These are phyloP conservation scores for Loxodes magnus DNA, from an alignment of 73 alveolate genomes.

Conservation along the genomic window DNA sequence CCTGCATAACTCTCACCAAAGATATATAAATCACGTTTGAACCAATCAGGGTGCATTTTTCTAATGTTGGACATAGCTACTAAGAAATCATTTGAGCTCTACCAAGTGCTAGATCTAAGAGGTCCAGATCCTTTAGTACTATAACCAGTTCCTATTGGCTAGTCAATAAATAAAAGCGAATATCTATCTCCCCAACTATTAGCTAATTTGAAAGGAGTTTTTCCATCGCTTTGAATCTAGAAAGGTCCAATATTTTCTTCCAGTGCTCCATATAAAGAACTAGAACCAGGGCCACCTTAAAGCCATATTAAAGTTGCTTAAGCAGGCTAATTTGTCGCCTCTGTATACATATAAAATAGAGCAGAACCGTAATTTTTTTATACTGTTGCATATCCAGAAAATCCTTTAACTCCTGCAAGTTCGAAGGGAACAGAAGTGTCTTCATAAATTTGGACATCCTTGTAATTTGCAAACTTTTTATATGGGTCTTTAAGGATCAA, in stretches of 20 bases:
- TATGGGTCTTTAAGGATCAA: too few relatives aligned
- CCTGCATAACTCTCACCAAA: slow-evolving; percentile 96
- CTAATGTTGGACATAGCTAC: slow-evolving; percentile 30
- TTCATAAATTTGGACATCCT: too few relatives aligned
- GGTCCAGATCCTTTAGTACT: slow-evolving; percentile 6
- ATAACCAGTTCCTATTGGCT: slow-evolving; percentile 53
- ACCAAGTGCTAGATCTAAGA: too few relatives aligned
- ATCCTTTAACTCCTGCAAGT: too few relatives aligned
- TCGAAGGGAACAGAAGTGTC: too few relatives aligned
- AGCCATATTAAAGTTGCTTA: too few relatives aligned
- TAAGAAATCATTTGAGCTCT: slow-evolving; percentile 17
- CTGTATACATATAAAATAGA: too few relatives aligned
- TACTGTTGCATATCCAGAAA: too few relatives aligned
- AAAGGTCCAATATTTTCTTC: slow-evolving; percentile 85
- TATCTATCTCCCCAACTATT: slow-evolving; percentile 65
- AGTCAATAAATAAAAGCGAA: slow-evolving; percentile 34
- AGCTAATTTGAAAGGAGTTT: slow-evolving; percentile 32
- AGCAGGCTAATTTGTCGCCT: too few relatives aligned
- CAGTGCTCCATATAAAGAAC: slow-evolving; percentile 69
- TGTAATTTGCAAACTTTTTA: too few relatives aligned
- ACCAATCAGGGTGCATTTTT: slow-evolving; percentile 43
- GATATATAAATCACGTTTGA: slow-evolving; percentile 52
- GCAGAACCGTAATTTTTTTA: too few relatives aligned
- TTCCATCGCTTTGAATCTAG: slow-evolving; percentile 23
- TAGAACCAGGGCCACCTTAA: slow-evolving; percentile 95